phyloP scores from a whole-genome alignment of 2,329 filamentous ascomycete species.

The Aspergillus luchuensis region DNA sequence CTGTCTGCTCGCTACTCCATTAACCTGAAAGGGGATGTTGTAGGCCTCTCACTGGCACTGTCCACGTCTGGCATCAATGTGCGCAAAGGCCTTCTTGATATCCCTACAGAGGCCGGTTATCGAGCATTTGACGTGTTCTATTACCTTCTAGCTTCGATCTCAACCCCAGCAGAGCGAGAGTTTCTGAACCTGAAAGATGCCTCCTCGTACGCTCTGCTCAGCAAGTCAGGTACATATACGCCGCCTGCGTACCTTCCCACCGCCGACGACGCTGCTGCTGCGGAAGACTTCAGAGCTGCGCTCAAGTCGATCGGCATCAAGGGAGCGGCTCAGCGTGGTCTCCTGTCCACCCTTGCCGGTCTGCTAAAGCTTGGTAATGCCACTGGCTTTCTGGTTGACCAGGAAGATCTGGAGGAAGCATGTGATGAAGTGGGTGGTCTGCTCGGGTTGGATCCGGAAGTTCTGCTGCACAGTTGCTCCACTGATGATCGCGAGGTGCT shows the following conservation, averaged over 20 bases:
- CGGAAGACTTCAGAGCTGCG: conserved; percentile 86
- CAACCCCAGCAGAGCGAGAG: conserved; percentile 83
- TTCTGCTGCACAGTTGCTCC: conserved; percentile 74
- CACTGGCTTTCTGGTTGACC: conserved; percentile 79
- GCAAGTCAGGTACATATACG: conserved; percentile 79
- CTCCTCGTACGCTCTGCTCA: conserved; percentile 75
- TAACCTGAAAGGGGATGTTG: conserved; percentile 76
- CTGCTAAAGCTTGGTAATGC: conserved; percentile 91
- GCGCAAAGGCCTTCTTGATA: conserved; percentile 72
- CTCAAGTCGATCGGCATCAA: conserved; percentile 94
- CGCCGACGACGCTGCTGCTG: conserved; percentile 86
- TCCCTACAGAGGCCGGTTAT: conserved; percentile 77
- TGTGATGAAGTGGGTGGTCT: conserved; percentile 89
- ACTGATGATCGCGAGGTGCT: conserved; percentile 82
- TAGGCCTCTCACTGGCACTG: conserved; percentile 72
- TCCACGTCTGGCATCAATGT: conserved; percentile 90
- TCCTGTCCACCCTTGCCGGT: conserved; percentile 83
- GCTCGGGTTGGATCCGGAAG: conserved; percentile 81
- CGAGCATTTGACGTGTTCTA: conserved; percentile 98
- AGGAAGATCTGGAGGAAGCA: conserved; percentile 78
- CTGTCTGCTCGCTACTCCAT: conserved; percentile 80
- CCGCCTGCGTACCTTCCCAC: conserved; percentile 88
- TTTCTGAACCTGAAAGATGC: conserved; percentile 79
- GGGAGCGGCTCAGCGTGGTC: conserved; percentile 74
- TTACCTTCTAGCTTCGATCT: conserved; percentile 89